Evolutionary conservation across 768 basidiomycete genomes (phyloP).

Genomic region (Naganishia friedmannii): DNA sequence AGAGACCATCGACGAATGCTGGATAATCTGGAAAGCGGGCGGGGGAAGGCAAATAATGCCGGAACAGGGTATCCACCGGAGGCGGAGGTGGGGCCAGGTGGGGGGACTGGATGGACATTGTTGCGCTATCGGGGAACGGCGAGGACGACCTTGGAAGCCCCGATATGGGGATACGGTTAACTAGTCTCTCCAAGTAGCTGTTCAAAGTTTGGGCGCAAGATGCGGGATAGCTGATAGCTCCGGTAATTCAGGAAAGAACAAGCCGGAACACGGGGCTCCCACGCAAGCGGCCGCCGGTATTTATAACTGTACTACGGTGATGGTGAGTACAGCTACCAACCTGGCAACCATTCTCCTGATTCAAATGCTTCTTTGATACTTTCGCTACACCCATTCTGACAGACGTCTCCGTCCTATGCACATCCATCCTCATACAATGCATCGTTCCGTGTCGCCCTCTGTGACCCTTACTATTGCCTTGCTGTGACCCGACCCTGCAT

Average conservation of each 20-base stretch:
- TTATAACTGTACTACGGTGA: no score
- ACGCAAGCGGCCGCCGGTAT: neutral
- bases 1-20: slow-evolving; percentile 67
- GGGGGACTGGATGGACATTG: slow-evolving; percentile 10
- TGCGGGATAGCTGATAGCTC: no score
- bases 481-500: no score
- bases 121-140: neutral
- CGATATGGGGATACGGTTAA: neutral
- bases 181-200: neutral
- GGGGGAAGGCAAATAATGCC: slow-evolving; percentile 7
- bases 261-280: slow-evolving; percentile 1
- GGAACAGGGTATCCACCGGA: slow-evolving; percentile 5
- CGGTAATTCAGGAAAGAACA: neutral
- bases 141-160: neutral
- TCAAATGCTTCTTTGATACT: neutral
- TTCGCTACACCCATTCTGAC: neutral
- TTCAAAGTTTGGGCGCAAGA: no score
- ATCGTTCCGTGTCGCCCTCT: no score
- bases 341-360: no score
- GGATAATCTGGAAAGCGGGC: slow-evolving; percentile 38
- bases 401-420: neutral
- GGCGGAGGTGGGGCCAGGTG: neutral
- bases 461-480: no score
- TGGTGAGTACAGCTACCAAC: no score
- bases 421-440: neutral